A percentile compares a stretch with the other conserved stretches of the same genome.
Conservation (phyloP, 2,329 filamentous ascomycete genomes). For the Arthrobotrys musiformis region DNA sequence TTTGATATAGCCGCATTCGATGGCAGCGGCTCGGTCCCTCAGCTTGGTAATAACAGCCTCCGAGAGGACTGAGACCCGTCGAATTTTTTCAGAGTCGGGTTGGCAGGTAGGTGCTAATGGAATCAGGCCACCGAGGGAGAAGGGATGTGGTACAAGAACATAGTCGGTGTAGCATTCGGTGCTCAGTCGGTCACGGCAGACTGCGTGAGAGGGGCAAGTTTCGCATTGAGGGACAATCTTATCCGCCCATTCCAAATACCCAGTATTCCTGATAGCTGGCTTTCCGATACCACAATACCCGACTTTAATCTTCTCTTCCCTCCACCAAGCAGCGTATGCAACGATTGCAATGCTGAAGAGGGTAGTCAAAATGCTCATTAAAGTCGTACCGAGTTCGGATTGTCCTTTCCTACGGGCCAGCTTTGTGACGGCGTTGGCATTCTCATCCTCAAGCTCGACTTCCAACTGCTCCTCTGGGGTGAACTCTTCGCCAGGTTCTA, state of each 20-base stretch:
- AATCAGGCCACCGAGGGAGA: slow-evolving; percentile 81
- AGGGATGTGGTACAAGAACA: slow-evolving; percentile 82
- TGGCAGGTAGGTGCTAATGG: slow-evolving; percentile 92
- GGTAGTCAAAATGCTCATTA: slow-evolving; percentile 74
- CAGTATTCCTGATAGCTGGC: slow-evolving; percentile 72
- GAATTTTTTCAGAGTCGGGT: slow-evolving; percentile 90
- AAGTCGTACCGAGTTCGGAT: slow-evolving; percentile 66
- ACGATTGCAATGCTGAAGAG: slow-evolving; percentile 76
- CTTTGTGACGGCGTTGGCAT: slow-evolving; percentile 64
- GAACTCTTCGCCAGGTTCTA: slow-evolving; percentile 88
- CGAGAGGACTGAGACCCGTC: slow-evolving; percentile 85
- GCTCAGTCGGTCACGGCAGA: slow-evolving; percentile 81
- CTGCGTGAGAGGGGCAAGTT: slow-evolving; percentile 87
- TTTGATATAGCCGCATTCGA: slow-evolving; percentile 81
- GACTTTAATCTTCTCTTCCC: slow-evolving; percentile 94
- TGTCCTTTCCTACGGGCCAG: slow-evolving; percentile 63
- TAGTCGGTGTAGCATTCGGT: slow-evolving; percentile 88
- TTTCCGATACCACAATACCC: slow-evolving; percentile 91
- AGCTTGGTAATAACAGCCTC: slow-evolving; percentile 88
- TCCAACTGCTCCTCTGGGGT: slow-evolving; percentile 76
- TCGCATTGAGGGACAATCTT: slow-evolving; percentile 84
- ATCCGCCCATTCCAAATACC: slow-evolving; percentile 72
- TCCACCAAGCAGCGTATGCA: slow-evolving; percentile 82
- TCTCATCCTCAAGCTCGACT: slow-evolving; percentile 67
- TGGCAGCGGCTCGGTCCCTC: slow-evolving; percentile 84